Conservation (phyloP, 225 moss, liverwort and hornwort species). For the Rhytidiadelphus loreus region DNA sequence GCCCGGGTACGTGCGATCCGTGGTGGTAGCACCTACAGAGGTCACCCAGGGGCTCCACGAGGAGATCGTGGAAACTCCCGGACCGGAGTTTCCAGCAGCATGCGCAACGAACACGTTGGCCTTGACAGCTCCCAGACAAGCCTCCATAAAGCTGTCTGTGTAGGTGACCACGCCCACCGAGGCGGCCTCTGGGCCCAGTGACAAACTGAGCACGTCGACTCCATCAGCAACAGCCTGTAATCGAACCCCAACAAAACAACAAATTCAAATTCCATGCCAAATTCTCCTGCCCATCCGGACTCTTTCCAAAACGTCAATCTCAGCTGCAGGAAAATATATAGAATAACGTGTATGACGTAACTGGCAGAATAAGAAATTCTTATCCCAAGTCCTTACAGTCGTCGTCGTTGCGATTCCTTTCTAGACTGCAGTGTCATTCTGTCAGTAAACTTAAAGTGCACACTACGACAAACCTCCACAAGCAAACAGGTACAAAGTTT, state of each 20-base stretch:
- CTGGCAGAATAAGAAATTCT: background rate
- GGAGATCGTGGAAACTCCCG: conserved; percentile 9
- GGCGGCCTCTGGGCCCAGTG: conserved; percentile 15
- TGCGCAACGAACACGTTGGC: conserved; percentile 24
- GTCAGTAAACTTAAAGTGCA: background rate
- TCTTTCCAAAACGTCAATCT: background rate
- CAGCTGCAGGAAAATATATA: background rate
- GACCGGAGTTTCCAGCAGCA: conserved; percentile 46
- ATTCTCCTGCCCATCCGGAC: background rate
- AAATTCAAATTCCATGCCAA: background rate
- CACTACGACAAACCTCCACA: background rate
- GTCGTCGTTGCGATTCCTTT: background rate
- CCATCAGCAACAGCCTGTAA: conserved; percentile 28
- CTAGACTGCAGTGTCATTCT: background rate
- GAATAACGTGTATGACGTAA: background rate
- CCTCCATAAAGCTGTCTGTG: conserved; percentile 27
- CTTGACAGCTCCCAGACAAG: conserved; percentile 31
- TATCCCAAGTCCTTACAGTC: background rate
- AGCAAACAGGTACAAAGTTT: background rate
- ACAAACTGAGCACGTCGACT: conserved; percentile 44
- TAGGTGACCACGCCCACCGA: conserved; percentile 20
- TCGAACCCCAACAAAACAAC: background rate
- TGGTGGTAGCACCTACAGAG: conserved; percentile 42
- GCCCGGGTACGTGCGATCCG: conserved; percentile 34
- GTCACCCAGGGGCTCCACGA: conserved; percentile 51